Evolutionary conservation across 2,329 filamentous ascomycete species (phyloP).

Genomic region (Aspergillus ustus): DNA sequence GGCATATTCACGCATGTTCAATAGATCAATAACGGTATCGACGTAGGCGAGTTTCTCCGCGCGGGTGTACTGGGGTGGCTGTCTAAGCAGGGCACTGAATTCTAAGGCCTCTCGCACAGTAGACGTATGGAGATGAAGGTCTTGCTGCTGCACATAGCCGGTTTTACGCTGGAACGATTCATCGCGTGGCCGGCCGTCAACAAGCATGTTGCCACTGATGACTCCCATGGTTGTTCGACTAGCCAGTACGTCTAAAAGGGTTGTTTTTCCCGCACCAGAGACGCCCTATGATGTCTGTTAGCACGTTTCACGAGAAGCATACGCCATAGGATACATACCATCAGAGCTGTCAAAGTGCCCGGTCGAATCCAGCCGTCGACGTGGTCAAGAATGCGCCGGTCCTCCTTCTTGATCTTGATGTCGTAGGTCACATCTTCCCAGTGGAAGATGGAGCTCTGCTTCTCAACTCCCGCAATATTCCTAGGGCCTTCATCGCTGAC

Average conservation of each 20-base stretch:
- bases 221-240: conserved; percentile 84
- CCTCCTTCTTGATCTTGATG: conserved; percentile 63
- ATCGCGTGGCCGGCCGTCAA: conserved; percentile 73
- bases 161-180: conserved; percentile 40
- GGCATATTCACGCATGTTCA: conserved; percentile 87
- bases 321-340: conserved; percentile 51
- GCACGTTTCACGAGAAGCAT: neutral
- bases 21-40: conserved; percentile 81
- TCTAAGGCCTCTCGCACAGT: conserved; percentile 86
- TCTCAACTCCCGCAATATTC: neutral
- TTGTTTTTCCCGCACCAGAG: conserved; percentile 88
- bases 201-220: conserved; percentile 81
- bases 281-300: conserved; percentile 58
- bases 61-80: conserved; percentile 71
- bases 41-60: conserved; percentile 83
- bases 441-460: conserved; percentile 8
- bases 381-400: conserved; percentile 75
- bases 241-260: conserved; percentile 82
- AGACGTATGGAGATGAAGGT: conserved; percentile 80
- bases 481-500: neutral
- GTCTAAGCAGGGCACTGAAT: conserved; percentile 83
- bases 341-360: conserved; percentile 83
- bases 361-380: conserved; percentile 94
- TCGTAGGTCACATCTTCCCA: conserved; percentile 16
- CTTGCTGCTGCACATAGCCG: conserved; percentile 76